Evolutionary conservation across 352 stramenopile species (phyloP).

Genomic region (Phytopythium chamaehyphon): DNA sequence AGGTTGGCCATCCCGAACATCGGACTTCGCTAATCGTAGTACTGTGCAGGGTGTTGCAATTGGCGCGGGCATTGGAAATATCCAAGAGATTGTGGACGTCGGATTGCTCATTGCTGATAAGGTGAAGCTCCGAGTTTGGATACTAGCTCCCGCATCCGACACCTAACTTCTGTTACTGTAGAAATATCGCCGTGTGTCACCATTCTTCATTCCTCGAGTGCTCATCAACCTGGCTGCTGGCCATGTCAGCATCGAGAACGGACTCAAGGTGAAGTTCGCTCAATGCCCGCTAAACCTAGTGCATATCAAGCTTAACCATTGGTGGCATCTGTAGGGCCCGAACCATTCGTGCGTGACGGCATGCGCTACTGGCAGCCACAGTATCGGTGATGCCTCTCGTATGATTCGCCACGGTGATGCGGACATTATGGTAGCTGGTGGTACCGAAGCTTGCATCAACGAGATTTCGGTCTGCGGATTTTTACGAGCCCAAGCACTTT

Average conservation of each 20-base stretch:
- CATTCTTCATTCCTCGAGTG: conserved; percentile 93
- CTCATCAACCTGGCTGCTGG: conserved; percentile 92
- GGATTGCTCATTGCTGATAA: conserved; percentile 57
- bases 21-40: too few relatives aligned
- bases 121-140: conserved; percentile 16
- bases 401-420: conserved; percentile 86
- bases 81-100: conserved; percentile 82
- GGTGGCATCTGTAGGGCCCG: conserved; percentile 64
- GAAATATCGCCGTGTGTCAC: conserved; percentile 88
- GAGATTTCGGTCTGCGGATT: conserved; percentile 94
- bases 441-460: conserved; percentile 94
- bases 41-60: conserved; percentile 81
- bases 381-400: conserved; percentile 94
- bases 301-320: background rate
- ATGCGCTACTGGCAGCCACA: conserved; percentile 95
- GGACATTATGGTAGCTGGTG: conserved; percentile 96
- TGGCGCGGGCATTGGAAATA: conserved; percentile 83
- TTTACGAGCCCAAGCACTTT: conserved; percentile 92
- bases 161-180: conserved; percentile 7
- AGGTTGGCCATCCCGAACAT: conserved; percentile 3
- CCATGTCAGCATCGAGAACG: conserved; percentile 89
- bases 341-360: conserved; percentile 97
- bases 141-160: too few relatives aligned
- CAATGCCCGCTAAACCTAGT: background rate
- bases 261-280: conserved; percentile 60